Evolutionary conservation across 208 protist genomes (phyloP).

Genomic region (Acanthamoeba lenticulata): DNA sequence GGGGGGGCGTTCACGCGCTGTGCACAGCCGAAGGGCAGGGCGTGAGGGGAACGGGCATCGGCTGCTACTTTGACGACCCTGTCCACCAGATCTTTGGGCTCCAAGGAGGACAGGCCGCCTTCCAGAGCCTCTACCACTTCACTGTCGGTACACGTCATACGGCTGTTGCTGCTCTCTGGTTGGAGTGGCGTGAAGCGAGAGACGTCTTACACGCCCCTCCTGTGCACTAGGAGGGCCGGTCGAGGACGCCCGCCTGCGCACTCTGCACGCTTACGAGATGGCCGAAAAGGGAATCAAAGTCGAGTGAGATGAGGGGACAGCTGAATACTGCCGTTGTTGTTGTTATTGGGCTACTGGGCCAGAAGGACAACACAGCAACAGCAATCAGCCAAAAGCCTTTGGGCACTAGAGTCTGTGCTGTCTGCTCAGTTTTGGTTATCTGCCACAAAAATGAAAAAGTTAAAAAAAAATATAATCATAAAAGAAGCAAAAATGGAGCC

Average conservation of each 20-base stretch:
- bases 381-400: too few species aligned
- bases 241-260: slow-evolving; percentile 36
- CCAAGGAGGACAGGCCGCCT: neutral
- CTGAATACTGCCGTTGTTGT: too few species aligned
- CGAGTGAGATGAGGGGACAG: neutral
- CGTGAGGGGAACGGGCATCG: slow-evolving; percentile 44
- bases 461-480: too few species aligned
- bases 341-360: too few species aligned
- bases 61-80: slow-evolving; percentile 53
- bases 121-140: slow-evolving; percentile 64
- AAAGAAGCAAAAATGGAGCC: too few species aligned
- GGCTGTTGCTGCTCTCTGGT: neutral
- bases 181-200: neutral
- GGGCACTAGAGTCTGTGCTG: too few species aligned
- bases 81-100: slow-evolving; percentile 46
- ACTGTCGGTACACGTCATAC: neutral
- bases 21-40: slow-evolving; percentile 59
- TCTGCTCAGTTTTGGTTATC: too few species aligned
- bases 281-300: neutral
- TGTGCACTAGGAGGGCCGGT: slow-evolving; percentile 2
- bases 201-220: neutral
- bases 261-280: neutral
- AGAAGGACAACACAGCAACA: too few species aligned
- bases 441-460: neutral
- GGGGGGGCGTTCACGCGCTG: too few species aligned